Evolutionary conservation across 1,284 basidiomycete species (phyloP), one percentile per base, ranked within the genome.

Genomic region (Taiwanofungus camphoratus): DNA sequence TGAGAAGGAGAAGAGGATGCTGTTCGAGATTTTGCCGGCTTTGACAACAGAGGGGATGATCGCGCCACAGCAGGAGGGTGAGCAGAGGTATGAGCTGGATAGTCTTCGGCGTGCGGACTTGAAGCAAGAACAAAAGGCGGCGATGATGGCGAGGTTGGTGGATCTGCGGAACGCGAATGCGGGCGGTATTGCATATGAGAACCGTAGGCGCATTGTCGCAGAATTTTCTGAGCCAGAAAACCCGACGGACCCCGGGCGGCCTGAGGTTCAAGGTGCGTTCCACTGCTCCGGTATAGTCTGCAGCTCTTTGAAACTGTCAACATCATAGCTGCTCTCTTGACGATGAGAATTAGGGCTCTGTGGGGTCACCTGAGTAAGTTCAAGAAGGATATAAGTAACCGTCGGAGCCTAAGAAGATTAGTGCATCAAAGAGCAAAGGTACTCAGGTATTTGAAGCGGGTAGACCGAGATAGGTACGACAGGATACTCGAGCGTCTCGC

Each of bases 151-250:
- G 26, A 73, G 77, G 48, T 67, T 93, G 29, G 66, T 92, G 36
- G 93, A 96, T 64, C 66, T 98, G 55, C 71, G 85, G 46, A 96
- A 97, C 58, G 86, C 94, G 18, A 87, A 85, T 56, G 88, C 89
- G 29, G 72, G 69, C 36, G 91, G 89, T 15, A 84, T 97, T 50
- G 79, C 89, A 49, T 87, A 78, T 51, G 89, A 93, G 66, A 97
- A 97, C 64, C 74, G 85, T 48, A 72, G 79, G 55, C 73, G 92
- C 50, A 87, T 95, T 53, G 73, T 96, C 34, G 65, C 69, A 9
- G 82, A 78, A 42, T 97, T 98, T 70, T 93, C 88, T 19, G 69
- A 71, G 5, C 70, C 76, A 0, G 70, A 73, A 48, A 79, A 81
- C 43, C 76, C 77, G n/a, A 74, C 74, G 42, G 87, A 95, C 61